phyloP scores from a whole-genome alignment of 148 eudicot species.

The Chenopodium berlandieri region DNA sequence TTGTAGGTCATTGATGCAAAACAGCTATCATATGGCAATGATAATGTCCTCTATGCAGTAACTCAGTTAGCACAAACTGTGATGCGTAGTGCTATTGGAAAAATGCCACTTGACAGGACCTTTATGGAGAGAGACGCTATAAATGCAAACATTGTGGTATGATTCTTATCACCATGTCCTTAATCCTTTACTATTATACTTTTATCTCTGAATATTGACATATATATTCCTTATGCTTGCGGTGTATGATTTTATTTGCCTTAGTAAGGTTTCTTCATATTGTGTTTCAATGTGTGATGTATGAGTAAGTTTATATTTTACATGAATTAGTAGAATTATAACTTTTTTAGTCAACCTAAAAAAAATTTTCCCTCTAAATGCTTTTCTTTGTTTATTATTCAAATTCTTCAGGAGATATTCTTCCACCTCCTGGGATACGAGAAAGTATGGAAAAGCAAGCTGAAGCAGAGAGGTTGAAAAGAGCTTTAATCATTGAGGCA shows the following conservation, averaged over 20 bases:
- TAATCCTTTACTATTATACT: not conserved
- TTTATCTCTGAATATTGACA: not conserved
- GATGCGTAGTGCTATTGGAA: slow-evolving; percentile 95
- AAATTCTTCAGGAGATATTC: slow-evolving; percentile 71
- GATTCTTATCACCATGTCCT: slow-evolving; percentile 8
- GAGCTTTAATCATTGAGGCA: slow-evolving; percentile 90
- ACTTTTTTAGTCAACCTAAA: not conserved
- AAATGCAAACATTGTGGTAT: slow-evolving; percentile 89
- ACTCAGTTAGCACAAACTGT: slow-evolving; percentile 92
- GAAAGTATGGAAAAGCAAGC: slow-evolving; percentile 99
- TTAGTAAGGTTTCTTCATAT: not conserved
- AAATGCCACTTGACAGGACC: slow-evolving; percentile 86
- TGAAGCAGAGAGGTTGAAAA: slow-evolving; percentile 93
- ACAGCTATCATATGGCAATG: slow-evolving; percentile 87
- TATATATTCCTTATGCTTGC: not conserved
- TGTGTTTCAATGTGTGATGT: not conserved
- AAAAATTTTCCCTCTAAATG: not conserved
- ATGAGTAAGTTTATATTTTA: no score
- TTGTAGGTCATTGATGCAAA: slow-evolving; percentile 75
- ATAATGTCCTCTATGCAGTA: slow-evolving; percentile 76
- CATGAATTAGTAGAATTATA: no score
- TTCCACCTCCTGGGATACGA: slow-evolving; percentile 82
- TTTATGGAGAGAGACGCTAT: slow-evolving; percentile 92
- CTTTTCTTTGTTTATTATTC: not conserved
- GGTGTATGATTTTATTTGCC: not conserved